A percentile compares a stretch with the other conserved stretches of the same genome.
These are phyloP conservation scores for Fusarium sp. DNA, from an alignment of 2,329 filamentous ascomycete genomes.

Conservation along the genomic window DNA sequence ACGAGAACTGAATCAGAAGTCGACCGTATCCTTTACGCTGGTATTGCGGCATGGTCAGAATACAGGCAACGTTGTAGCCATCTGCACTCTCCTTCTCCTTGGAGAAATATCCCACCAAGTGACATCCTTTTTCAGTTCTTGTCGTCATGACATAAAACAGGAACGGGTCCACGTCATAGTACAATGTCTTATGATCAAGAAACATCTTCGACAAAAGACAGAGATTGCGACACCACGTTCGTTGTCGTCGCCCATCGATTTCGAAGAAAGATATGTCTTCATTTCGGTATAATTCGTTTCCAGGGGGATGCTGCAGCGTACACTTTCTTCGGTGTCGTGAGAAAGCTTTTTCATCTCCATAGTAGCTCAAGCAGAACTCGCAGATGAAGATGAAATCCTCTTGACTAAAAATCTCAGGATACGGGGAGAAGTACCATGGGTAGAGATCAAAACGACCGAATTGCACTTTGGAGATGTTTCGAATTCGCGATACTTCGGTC, in stretches of 20 bases:
- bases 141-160: slow-evolving; percentile 98
- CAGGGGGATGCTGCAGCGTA: slow-evolving; percentile 89
- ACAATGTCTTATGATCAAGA: slow-evolving; percentile 96
- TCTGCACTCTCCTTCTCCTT: slow-evolving; percentile 99
- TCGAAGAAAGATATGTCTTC: slow-evolving; percentile 96
- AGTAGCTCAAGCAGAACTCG: slow-evolving; percentile 96
- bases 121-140: slow-evolving; percentile 88
- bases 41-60: slow-evolving; percentile 94
- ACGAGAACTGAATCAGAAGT: slow-evolving; percentile 95
- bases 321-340: slow-evolving; percentile 90
- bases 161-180: slow-evolving; percentile 99
- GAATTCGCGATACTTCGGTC: slow-evolving; percentile 93
- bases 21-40: slow-evolving; percentile 95
- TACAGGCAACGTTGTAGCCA: slow-evolving; percentile 98
- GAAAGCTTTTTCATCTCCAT: slow-evolving; percentile 85
- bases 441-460: slow-evolving; percentile 94
- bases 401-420: slow-evolving; percentile 88
- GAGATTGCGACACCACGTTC: slow-evolving; percentile 96
- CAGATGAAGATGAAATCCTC: slow-evolving; percentile 95
- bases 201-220: slow-evolving; percentile 97
- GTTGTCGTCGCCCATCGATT: slow-evolving; percentile 92
- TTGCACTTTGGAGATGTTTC: slow-evolving; percentile 93
- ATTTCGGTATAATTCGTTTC: slow-evolving; percentile 98
- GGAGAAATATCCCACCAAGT: slow-evolving; percentile 99
- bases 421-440: slow-evolving; percentile 99